phyloP scores from a whole-genome alignment of 2,329 filamentous ascomycete genomes.

The Aspergillus pseudoglaucus region DNA sequence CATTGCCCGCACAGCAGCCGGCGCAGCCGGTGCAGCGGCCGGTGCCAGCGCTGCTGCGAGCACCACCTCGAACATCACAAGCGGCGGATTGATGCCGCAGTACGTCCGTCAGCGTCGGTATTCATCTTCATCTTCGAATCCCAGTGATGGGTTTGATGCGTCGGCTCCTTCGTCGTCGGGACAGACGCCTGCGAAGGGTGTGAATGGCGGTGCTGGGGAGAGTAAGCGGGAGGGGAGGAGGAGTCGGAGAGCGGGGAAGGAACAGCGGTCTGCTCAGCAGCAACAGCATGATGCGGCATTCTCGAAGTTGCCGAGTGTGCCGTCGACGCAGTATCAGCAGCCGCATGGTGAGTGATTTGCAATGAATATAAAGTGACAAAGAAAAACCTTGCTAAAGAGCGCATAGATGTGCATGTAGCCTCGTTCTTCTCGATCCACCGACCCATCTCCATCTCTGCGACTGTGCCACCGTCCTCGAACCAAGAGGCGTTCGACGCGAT shows the following conservation, averaged over 20 bases:
- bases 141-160: slow-evolving; percentile 41
- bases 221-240: slow-evolving; percentile 29
- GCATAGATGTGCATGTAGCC: slow-evolving; percentile 75
- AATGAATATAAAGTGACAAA: not conserved
- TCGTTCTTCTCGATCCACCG: slow-evolving; percentile 95
- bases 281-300: slow-evolving; percentile 33
- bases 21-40: slow-evolving; percentile 14
- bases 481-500: slow-evolving; percentile 76
- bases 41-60: slow-evolving; percentile 20
- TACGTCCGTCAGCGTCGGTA: slow-evolving; percentile 39
- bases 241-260: slow-evolving; percentile 30
- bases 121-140: slow-evolving; percentile 45
- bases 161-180: slow-evolving; percentile 16
- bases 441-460: slow-evolving; percentile 80
- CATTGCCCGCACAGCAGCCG: slow-evolving; percentile 24
- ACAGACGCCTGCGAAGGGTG: slow-evolving; percentile 32
- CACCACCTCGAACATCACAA: slow-evolving; percentile 22
- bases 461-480: slow-evolving; percentile 66
- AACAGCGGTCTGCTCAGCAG: slow-evolving; percentile 27
- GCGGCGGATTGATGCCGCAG: slow-evolving; percentile 3
- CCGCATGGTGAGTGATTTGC: slow-evolving; percentile 36
- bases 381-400: not conserved
- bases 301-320: slow-evolving; percentile 43
- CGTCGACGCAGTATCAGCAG: slow-evolving; percentile 43
- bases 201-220: slow-evolving; percentile 25